A percentile compares a stretch with the other conserved stretches of the same genome.
These are phyloP conservation scores for Yarrowia deformans DNA, from an alignment of 805 yeast genomes.

Conservation along the genomic window DNA sequence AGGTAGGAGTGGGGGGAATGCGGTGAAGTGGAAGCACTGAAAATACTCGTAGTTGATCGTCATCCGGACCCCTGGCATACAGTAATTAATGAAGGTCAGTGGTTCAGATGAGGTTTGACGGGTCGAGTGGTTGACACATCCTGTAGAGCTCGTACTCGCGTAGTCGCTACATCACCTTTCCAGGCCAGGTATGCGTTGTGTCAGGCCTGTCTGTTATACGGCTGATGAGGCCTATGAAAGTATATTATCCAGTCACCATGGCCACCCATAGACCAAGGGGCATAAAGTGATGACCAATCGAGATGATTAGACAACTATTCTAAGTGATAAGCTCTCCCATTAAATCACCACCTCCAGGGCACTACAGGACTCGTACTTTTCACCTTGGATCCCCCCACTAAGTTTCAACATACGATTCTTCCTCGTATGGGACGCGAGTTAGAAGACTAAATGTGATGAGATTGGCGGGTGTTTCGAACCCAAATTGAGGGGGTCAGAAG, in stretches of 20 bases:
- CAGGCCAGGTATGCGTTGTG: neutral
- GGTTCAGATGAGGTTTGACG: too few relatives aligned
- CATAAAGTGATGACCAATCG: neutral
- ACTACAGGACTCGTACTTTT: neutral
- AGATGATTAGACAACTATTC: too few relatives aligned
- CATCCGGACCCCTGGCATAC: too few relatives aligned
- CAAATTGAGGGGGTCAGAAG: neutral
- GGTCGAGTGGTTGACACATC: too few relatives aligned
- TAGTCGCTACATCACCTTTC: too few relatives aligned
- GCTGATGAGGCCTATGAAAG: neutral
- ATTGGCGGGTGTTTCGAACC: conserved; percentile 14
- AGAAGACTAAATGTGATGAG: conserved; percentile 30
- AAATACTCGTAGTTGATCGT: too few relatives aligned
- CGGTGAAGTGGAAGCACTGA: too few relatives aligned
- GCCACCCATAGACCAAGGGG: neutral
- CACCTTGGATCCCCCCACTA: neutral
- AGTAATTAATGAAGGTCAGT: too few relatives aligned
- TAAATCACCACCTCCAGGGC: too few relatives aligned
- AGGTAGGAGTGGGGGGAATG: too few relatives aligned
- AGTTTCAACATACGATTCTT: conserved; percentile 25
- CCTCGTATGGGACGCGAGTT: conserved; percentile 22
- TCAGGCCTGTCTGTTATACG: neutral
- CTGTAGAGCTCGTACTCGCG: too few relatives aligned
- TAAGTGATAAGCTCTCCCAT: too few relatives aligned
- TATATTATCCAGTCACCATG: neutral